Conservation (phyloP, 1,139 yeast species). For the Scheffersomyces stambukii region DNA sequence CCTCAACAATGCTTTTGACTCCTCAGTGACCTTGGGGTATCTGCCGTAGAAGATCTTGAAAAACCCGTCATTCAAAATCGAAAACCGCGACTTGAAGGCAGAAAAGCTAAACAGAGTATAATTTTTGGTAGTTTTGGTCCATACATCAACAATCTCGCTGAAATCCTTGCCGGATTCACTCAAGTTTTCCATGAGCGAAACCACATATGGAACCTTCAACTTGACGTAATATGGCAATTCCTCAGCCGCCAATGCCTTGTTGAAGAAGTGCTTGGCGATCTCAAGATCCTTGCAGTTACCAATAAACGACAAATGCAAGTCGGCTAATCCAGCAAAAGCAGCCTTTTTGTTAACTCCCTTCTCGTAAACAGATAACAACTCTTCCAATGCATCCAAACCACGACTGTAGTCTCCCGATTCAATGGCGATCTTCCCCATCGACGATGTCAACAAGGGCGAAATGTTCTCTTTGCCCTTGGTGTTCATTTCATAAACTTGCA, state of each 20-base stretch:
- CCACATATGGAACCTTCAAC: constrained; percentile 73
- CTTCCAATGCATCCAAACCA: constrained; percentile 40
- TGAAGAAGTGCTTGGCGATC: constrained; percentile 70
- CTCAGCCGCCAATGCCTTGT: constrained; percentile 54
- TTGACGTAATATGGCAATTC: constrained; percentile 71
- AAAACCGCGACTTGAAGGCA: constrained; percentile 42
- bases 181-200: constrained; percentile 60
- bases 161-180: constrained; percentile 56
- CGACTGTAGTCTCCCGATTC: constrained; percentile 35
- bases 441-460: constrained; percentile 26
- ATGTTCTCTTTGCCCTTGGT: constrained; percentile 17
- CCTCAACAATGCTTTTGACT: constrained; percentile 57
- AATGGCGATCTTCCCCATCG: constrained; percentile 41
- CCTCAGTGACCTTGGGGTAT: constrained; percentile 50
- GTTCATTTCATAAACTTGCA: constrained; percentile 34
- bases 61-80: constrained; percentile 65
- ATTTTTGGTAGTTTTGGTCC: constrained; percentile 54
- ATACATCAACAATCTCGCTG: constrained; percentile 55
- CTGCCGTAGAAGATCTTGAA: constrained; percentile 63
- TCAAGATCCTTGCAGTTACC: constrained; percentile 74
- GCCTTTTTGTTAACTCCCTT: constrained; percentile 12
- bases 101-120: constrained; percentile 18
- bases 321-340: constrained; percentile 32
- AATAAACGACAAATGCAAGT: constrained; percentile 74
- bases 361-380: constrained; percentile 28